Base-by-base conservation (phyloP, 768 basidiomycete genomes). In the Hortiboletus flavorubellus region DNA sequence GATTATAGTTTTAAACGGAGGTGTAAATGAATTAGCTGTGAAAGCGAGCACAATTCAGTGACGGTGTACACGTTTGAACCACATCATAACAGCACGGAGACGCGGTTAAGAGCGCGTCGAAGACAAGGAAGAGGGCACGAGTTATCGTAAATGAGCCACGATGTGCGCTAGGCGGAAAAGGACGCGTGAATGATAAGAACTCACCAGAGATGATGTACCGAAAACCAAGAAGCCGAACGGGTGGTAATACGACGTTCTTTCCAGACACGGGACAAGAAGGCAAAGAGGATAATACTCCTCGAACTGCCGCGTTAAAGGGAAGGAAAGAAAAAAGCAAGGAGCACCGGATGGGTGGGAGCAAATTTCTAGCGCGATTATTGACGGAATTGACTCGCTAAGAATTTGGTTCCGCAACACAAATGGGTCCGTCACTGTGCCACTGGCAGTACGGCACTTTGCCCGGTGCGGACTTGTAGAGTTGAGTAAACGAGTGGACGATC, bases 371-470 rank as follows among this genome's bases (percentile, higher is more conserved):
- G 64, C 57, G 64, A 72, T 51, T 72, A 67, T 67, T 64, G 68
- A 71, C 63, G 71, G 64, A 65, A 70, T 72, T 68, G 64, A 66
- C 47, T 71, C 67, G 68, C 69, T 71, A 71, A 72, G 54, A 52
- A 68, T 62, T 71, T 70, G 64, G 62, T 72, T 72, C 70, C 70
- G 70, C 66, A 62, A 66, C 29, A 56, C 55, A 69, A 72, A 71
- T 68, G 60, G 59, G 35, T 59, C 70, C 68, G 71, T 60, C 59
- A 59, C 58, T 49, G 61, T 58, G 54, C 55, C 46, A 26, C 26
- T 26, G 26, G 26, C 26, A 52, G 49, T 68, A 72, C 67, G 68
- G 64, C 68, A 64, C 62, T 54, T 58, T 61, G 59, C 58, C 67
- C 51, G 42, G 65, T 46, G 57, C 56, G 58, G 60, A 58, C 43